Base-by-base conservation (phyloP, 257 asterid genomes). In the Orobanche coerulescens region DNA sequence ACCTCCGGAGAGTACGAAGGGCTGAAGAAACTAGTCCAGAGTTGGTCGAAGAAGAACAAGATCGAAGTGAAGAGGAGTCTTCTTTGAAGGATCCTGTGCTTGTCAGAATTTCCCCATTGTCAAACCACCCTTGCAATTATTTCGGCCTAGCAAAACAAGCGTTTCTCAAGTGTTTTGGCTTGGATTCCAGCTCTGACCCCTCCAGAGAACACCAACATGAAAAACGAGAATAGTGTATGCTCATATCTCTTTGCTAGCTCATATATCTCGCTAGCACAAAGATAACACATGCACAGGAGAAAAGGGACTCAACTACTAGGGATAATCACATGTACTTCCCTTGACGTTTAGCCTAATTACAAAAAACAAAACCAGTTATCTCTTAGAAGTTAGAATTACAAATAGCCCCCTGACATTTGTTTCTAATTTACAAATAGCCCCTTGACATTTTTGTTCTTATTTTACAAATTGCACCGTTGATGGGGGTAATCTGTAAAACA, bases 51-150 rank as follows among this genome's bases (percentile, higher is more conserved):
- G 82, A 72, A 56, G 79, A 81, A n/a, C n/a, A n/a, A 16, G 72
- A 62, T 26, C 67, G 60, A 71, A 66, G 36, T 10, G 56, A 48
- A 28, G 78, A 71, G 47, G 84, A 67, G 25, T 51, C 80, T 33
- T 56, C 84, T 53, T 18, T 33, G 12, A 73, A 78, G 76, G 81
- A 73, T 25, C 58, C 80, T 1, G 22, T 50, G 11, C 49, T 59
- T 54, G n/a, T 36, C 20, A 48, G 59, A 48, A 62, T 69, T 25
- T 73, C 73, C 56, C 65, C 65, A 23, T 59, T 49, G 47, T 60
- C 77, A 37, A 70, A 67, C 61, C 90, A 83, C 72, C 90, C 90
- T 61, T 83, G 90, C 79, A 73, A 69, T 74, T 78, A 28, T 67
- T 48, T 83, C 20, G 78, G 73, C 67, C 73, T 37, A 47, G 82